Conservation (phyloP, 1,284 basidiomycete species). For the Leccinum fallax region DNA sequence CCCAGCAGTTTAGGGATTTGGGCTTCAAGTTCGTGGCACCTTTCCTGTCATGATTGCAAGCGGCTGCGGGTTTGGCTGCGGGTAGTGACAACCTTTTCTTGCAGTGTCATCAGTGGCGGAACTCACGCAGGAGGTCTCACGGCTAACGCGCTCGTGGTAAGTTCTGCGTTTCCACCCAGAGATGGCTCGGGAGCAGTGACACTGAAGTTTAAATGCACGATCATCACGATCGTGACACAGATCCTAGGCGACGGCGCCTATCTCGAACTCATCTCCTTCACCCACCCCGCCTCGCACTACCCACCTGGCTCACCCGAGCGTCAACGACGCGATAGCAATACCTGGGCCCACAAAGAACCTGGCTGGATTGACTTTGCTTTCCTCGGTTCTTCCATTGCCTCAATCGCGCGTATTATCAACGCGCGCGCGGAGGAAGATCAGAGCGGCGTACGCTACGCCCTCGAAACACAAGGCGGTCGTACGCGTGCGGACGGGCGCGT, state of each 20-base stretch:
- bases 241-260: constrained; percentile 62
- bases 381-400: constrained; percentile 46
- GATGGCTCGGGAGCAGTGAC: not conserved
- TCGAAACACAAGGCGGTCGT: constrained; percentile 53
- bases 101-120: constrained; percentile 64
- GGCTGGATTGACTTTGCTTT: constrained; percentile 72
- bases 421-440: constrained; percentile 43
- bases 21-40: constrained; percentile 58
- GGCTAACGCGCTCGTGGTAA: constrained; percentile 63
- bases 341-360: constrained; percentile 53
- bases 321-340: constrained; percentile 43
- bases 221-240: constrained; percentile 34
- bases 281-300: constrained; percentile 52
- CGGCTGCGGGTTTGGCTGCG: constrained; percentile 2
- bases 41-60: not conserved
- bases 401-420: constrained; percentile 51
- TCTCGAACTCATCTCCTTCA: constrained; percentile 69
- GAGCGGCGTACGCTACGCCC: constrained; percentile 42
- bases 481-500: constrained; percentile 52
- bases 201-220: not conserved
- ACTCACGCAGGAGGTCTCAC: constrained; percentile 63
- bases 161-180: constrained; percentile 10
- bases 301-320: constrained; percentile 49
- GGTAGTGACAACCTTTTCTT: not conserved
- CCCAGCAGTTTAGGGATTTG: constrained; percentile 54